Base-by-base conservation (phyloP, 2,329 filamentous ascomycete species). In the Lecanicillium sp. region DNA sequence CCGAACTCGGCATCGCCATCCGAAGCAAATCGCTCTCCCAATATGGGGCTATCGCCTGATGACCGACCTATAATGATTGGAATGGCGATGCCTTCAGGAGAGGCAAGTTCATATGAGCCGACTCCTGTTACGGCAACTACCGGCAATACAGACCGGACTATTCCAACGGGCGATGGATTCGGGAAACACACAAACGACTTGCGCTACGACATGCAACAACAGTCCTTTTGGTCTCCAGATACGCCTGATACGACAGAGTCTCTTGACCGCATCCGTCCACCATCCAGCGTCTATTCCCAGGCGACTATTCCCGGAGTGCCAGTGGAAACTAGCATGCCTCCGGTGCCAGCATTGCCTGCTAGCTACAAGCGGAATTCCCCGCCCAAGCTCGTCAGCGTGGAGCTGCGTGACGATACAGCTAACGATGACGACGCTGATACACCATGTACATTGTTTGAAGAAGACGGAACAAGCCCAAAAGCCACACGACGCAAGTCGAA, bases 11-110 rank as follows among this genome's bases (percentile, higher is more conserved):
- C 50, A 12, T 50, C 57, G 9, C 53, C 55, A 12, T 46, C 49
- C 17, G 39, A 49, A 33, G 28, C 40, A 40, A 20, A 42, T 42
- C 44, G 52, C 44, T 46, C 49, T 44, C 38, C 53, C 17, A 53
- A 53, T 5, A 54, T 56, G 10, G 76, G 78, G 44, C 65, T 85
- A 4, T 85, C 82, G 12, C 82, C 83, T 0, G 74, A 72, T 42
- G 78, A 83, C 49, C 69, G 77, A n/a, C 79, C 79, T 2, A 87
- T 87, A 43, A 71, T 83, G 30, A 87, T 87, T 46, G 82, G 82
- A 11, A 77, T 87, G 36, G 72, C 75, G 12, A 64, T 87, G 33
- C 74, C 81, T 3, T 72, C 76, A 12, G 55, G 55, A 7, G 52
- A 56, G 15, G 39, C 33, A 4, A 32, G 32, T 14, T 36, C 37